Evolutionary conservation across 2,329 filamentous ascomycete genomes (phyloP).

Genomic region (Verticillium zaregamsianum): DNA sequence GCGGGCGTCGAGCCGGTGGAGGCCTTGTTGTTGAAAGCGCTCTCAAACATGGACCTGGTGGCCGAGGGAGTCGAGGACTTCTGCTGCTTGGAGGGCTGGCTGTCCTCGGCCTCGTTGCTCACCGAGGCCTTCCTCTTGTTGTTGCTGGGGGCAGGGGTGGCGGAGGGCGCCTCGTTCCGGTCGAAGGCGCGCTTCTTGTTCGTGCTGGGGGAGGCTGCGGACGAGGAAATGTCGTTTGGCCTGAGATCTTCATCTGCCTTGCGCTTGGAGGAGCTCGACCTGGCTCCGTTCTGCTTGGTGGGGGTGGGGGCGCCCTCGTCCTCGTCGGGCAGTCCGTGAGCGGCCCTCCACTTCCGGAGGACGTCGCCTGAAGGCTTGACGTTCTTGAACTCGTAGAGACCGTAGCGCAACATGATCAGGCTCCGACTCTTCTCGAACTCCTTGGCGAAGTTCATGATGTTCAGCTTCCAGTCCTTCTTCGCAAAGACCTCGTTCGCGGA

Average conservation of each 20-base stretch:
- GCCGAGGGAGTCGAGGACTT: conserved; percentile 45
- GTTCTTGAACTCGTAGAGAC: conserved; percentile 60
- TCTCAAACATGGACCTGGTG: conserved; percentile 54
- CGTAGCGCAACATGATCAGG: conserved; percentile 57
- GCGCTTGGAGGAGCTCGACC: conserved; percentile 39
- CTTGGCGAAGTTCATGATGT: conserved; percentile 59
- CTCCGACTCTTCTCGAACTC: conserved; percentile 62
- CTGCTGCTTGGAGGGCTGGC: conserved; percentile 45
- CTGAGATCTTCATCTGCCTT: conserved; percentile 50
- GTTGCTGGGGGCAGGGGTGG: conserved; percentile 34
- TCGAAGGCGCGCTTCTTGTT: conserved; percentile 48
- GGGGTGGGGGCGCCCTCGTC: conserved; percentile 33
- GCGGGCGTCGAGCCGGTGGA: conserved; percentile 22
- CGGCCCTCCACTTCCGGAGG: conserved; percentile 53
- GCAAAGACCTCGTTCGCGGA: conserved; percentile 57
- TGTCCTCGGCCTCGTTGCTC: conserved; percentile 38
- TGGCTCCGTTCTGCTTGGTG: conserved; percentile 28
- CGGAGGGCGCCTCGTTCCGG: conserved; percentile 26
- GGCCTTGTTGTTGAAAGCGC: conserved; percentile 47
- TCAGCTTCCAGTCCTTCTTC: conserved; percentile 60
- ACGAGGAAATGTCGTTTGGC: conserved; percentile 29
- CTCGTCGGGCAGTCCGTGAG: conserved; percentile 49
- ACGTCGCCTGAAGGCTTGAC: conserved; percentile 55
- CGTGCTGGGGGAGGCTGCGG: conserved; percentile 28
- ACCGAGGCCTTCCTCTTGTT: conserved; percentile 49